Conservation (phyloP, 495 filamentous ascomycete genomes). For the Talaromyces stipitatus region DNA sequence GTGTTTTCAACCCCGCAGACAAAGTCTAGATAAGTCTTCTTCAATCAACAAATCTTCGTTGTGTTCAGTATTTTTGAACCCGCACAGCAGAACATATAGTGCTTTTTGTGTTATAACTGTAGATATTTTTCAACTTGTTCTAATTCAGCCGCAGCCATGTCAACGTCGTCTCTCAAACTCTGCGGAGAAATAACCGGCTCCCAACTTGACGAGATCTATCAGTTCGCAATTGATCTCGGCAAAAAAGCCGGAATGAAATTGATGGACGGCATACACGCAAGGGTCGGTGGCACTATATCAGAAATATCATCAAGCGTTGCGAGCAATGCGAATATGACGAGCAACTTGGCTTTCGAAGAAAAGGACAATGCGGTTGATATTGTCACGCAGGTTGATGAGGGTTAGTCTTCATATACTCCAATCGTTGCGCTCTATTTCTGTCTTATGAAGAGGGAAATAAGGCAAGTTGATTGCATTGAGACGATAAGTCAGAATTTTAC, state of each 20-base stretch:
- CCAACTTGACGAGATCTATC: constrained; percentile 52
- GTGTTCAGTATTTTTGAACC: not conserved
- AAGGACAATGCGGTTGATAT: constrained; percentile 67
- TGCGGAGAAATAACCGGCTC: not conserved
- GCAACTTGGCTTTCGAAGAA: constrained; percentile 25
- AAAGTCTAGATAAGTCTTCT: not conserved
- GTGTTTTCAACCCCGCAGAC: not conserved
- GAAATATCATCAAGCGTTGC: constrained; percentile 17
- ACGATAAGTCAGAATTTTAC: too few species aligned
- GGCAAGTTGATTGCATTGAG: not conserved
- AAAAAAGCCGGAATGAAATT: constrained; percentile 56
- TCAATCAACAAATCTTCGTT: not conserved
- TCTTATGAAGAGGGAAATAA: not conserved
- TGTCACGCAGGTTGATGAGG: constrained; percentile 63
- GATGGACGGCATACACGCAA: constrained; percentile 39
- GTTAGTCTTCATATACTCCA: constrained; percentile 25
- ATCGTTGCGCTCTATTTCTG: not conserved
- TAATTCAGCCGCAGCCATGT: not conserved
- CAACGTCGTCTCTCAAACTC: not conserved
- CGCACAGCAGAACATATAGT: not conserved
- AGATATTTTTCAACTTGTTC: not conserved
- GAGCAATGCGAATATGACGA: not conserved
- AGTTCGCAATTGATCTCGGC: constrained; percentile 56
- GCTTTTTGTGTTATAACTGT: not conserved
- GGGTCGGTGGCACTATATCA: constrained; percentile 29